These are phyloP conservation scores for Gossypium herbaceum DNA, from an alignment of 345 rosid genomes.

Conservation along the genomic window DNA sequence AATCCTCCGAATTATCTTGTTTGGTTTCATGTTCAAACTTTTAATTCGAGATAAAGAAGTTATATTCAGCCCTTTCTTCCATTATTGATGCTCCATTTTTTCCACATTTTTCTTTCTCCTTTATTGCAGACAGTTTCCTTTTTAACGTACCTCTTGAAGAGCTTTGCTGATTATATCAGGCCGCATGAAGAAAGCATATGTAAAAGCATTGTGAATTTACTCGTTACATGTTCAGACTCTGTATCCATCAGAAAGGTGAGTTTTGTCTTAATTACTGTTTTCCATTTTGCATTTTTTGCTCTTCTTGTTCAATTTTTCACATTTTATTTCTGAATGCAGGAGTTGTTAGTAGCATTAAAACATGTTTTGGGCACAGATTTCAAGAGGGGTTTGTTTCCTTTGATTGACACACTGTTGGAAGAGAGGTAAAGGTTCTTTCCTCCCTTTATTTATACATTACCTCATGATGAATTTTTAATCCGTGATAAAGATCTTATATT, in stretches of 20 bases:
- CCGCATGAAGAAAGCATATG: conserved; percentile 98
- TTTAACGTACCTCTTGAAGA: conserved; percentile 89
- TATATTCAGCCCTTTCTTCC: background rate
- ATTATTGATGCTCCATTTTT: background rate
- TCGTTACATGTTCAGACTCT: conserved; percentile 96
- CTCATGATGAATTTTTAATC: background rate
- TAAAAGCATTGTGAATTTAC: conserved; percentile 93
- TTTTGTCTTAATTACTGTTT: conserved; percentile 3
- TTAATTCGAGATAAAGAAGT: background rate
- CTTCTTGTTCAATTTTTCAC: conserved; percentile 13
- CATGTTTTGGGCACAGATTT: conserved; percentile 98
- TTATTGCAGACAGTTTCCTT: conserved; percentile 90
- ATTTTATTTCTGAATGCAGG: conserved; percentile 51
- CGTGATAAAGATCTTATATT: background rate
- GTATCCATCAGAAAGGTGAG: conserved; percentile 90
- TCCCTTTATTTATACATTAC: background rate
- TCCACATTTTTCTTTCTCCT: conserved; percentile 20
- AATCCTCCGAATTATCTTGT: background rate
- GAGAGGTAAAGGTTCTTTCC: conserved; percentile 55
- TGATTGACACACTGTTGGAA: conserved; percentile 91
- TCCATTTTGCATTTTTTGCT: conserved; percentile 3
- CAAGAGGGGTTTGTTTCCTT: conserved; percentile 95
- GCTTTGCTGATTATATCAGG: conserved; percentile 88
- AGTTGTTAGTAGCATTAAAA: conserved; percentile 86
- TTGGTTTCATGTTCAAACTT: background rate